Conservation (phyloP, 176 grass and related monocot genomes). For the Alopecurus myosuroides region DNA sequence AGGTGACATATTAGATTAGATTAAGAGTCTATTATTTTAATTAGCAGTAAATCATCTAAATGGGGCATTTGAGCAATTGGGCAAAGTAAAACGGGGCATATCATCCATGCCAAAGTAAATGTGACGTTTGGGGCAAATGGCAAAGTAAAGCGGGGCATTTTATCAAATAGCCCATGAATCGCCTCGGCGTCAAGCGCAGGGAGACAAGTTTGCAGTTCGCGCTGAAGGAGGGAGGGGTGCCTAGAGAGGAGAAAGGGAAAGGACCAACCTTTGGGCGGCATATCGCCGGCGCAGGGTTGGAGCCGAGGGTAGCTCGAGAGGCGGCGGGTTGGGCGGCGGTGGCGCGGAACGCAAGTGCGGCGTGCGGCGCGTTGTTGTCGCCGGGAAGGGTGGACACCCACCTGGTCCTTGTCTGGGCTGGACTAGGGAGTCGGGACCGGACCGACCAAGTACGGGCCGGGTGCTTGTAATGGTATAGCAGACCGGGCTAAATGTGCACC, state of each 20-base stretch:
- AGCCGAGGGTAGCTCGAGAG: background rate
- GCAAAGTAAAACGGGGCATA: no score
- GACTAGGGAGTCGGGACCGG: background rate
- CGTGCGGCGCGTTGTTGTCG: background rate
- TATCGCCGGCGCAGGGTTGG: constrained; percentile 25
- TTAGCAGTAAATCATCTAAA: no score
- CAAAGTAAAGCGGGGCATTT: no score
- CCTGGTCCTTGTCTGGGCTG: background rate
- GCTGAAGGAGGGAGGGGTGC: background rate
- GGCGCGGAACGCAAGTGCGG: background rate
- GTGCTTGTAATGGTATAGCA: background rate
- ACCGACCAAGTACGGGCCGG: background rate
- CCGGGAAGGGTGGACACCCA: background rate
- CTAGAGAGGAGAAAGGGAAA: background rate
- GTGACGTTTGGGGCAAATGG: no score
- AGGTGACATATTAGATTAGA: no score
- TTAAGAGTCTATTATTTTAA: no score
- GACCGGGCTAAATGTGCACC: background rate
- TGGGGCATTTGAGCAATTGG: no score
- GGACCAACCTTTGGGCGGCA: constrained; percentile 39
- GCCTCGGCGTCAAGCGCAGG: background rate
- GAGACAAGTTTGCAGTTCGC: background rate
- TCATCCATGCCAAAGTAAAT: no score
- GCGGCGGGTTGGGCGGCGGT: background rate
- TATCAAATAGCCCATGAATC: no score